Base-by-base conservation (phyloP, 163 green algal species). In the Smithsoniella earleae region DNA sequence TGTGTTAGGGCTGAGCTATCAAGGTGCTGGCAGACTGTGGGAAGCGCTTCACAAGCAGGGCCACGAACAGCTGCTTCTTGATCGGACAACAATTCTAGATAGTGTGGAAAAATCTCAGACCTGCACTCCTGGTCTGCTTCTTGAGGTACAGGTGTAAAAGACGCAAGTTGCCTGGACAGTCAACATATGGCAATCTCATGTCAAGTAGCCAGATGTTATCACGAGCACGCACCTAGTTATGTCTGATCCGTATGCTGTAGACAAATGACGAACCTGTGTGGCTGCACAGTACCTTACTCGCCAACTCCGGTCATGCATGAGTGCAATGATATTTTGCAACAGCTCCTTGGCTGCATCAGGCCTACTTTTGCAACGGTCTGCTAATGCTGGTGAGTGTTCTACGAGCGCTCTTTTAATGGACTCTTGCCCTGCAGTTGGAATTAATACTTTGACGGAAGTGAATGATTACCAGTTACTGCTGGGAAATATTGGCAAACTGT, bases 281-380 rank as follows among this genome's bases (percentile, higher is more conserved):
- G 58, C 58, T 43, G 58, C 58, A 38, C 58, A 69, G 58, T 69
- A 69, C 25, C 58, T 30, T 33, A 69, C 58, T n/a, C 58, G 20
- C 58, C 58, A 69, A 31, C 58, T 69, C 5, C 58, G 58, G 25
- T 69, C 58, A 69, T 69, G 58, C 58, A 69, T 69, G 18, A 69
- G 58, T 20, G 58, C 58, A 34, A 69, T 69, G 25, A 69, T 69
- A 31, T 69, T 30, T 13, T 69, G 58, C 34, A 69, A 38, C 8
- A 69, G 58, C 58, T 69, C 58, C 27, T 69, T 69, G 2, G 58
- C 58, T 45, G 58, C 58, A 34, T 69, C 58, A 25, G 58, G 58
- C n/a, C 58, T 30, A 31, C 58, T 69, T 18, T n/a, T 69, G 58
- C 58, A 69, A 16, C 58, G 34, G 22, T 30, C 20, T 28, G 58